Evolutionary conservation across 176 grass and related monocot genomes (phyloP), one percentile per base, ranked within the genome.

Genomic region (Tillandsia fasciculata): DNA sequence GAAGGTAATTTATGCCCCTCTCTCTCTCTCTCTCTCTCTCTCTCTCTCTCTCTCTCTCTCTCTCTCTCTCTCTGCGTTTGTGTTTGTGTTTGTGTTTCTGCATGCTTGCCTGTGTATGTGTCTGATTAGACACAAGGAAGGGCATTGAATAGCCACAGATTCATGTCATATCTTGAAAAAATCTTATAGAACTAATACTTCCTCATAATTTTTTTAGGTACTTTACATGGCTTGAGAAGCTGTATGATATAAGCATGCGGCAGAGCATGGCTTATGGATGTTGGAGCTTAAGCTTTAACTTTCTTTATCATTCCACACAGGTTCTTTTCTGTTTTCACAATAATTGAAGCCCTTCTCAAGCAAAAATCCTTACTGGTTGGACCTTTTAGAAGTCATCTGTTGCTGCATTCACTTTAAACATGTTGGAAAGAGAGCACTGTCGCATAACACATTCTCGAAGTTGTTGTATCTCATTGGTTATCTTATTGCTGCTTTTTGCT

Each of bases 241-340:
- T 99, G 67, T 93, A 90, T 74, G 85, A 88, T 79, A 83, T 93
- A 69, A 93, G 84, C 69, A 93, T 90, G 68, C 79, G 94, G 24
- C 94, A 99, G 47, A 99, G 86, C 52, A 82, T 99, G 74, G 89
- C 94, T 83, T 99, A 88, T 81, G 84, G 89, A 78, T 81, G 81
- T n/a, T 93, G 94, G 89, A 93, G 94, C 78, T 84, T 85, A 79
- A 93, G 94, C 75, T 93, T 99, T 69, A 99, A 93, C 72, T 93
- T 92, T 79, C 80, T 99, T 23, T 99, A 99, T 84, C 94, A 99
- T 90, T 77, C 89, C 72, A 88, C 94, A 61, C 94, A 99, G 94
- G 94, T 99, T 75, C 74, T 72, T 67, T 59, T 13, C 20, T 58
- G 14, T 58, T n/a, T 18, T 59, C 20, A 15, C 33, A 59, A 59